A percentile compares a stretch with the other conserved stretches of the same genome.
These are phyloP conservation scores for Desmodesmus armatus DNA, from an alignment of 139 green algal genomes.

Conservation along the genomic window DNA sequence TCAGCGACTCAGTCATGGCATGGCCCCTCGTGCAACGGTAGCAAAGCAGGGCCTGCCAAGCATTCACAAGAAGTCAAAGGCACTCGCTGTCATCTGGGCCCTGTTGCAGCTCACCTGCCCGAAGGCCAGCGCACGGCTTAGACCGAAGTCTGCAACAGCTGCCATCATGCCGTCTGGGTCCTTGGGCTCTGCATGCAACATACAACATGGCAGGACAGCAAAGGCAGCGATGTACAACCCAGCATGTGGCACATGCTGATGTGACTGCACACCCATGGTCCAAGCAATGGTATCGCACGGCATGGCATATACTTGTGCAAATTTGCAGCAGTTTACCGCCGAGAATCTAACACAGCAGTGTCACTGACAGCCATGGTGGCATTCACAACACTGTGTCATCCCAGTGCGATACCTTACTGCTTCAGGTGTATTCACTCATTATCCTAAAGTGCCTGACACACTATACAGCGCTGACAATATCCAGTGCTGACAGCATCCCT, in stretches of 20 bases:
- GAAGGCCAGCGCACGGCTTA: constrained; percentile 46
- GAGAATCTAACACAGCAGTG: neutral
- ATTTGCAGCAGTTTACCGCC: neutral
- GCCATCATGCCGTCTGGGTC: neutral
- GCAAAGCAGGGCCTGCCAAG: neutral
- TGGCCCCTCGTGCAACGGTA: neutral
- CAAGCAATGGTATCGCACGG: neutral
- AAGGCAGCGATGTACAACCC: neutral
- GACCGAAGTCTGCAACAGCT: constrained; percentile 62
- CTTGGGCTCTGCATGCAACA: too few relatives aligned
- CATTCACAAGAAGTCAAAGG: neutral
- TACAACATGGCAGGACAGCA: too few relatives aligned
- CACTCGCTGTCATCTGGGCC: neutral
- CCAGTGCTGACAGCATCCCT: neutral
- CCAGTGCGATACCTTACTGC: neutral
- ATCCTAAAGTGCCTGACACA: neutral
- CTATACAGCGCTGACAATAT: neutral
- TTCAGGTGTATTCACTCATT: neutral
- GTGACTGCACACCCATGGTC: neutral
- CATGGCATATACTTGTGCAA: neutral
- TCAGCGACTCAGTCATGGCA: neutral
- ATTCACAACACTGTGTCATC: neutral
- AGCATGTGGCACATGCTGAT: neutral
- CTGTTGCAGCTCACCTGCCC: constrained; percentile 5
- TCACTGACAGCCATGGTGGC: neutral